Base-by-base conservation (phyloP, 2,329 filamentous ascomycete species). In the Fusarium fujikuroi region DNA sequence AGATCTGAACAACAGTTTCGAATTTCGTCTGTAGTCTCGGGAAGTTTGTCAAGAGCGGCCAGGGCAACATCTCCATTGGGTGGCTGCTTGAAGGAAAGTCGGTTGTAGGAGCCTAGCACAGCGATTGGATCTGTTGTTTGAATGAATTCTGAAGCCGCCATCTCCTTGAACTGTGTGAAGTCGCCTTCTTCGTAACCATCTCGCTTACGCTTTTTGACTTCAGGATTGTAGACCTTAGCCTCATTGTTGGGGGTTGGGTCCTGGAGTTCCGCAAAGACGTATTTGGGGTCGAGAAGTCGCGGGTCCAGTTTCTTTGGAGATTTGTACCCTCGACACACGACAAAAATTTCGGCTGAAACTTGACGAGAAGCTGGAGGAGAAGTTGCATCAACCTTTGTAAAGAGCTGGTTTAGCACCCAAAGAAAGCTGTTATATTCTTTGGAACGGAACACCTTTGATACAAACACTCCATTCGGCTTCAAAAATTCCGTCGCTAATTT, bases 101-200 rank as follows among this genome's bases (percentile, higher is more conserved):
- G 92, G 83, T 98, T 98, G 83, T 94, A 89, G 63, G 89, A 90
- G 58, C 95, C 97, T 2, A 99, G 88, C 77, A 99, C 95, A 7
- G 93, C 92, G 69, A 99, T 98, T 1, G 96, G 96, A 79, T 99
- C 96, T 1, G 89, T 91, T 0, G 95, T 97, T 79, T 98, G 93
- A 71, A 99, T 95, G 80, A 98, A 99, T 62, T 98, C 94, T 80
- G 92, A 96, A 1, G 95, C 95, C 0, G 94, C 86, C 5, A 93
- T 89, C 79, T 97, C 94, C 81, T 98, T 97, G 86, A 93, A 97
- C 77, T 97, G 94, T 9, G 91, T 95, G 82, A 92, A 97, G 75
- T 99, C 95, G 40, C 94, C 95, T 82, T 99, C 96, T 75, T 98
- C 95, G 75, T 99, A 99, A 87, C 96, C 96, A 49, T 97, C 95